Base-by-base conservation (phyloP, 208 protist genomes). In the Trypanosoma mega region DNA sequence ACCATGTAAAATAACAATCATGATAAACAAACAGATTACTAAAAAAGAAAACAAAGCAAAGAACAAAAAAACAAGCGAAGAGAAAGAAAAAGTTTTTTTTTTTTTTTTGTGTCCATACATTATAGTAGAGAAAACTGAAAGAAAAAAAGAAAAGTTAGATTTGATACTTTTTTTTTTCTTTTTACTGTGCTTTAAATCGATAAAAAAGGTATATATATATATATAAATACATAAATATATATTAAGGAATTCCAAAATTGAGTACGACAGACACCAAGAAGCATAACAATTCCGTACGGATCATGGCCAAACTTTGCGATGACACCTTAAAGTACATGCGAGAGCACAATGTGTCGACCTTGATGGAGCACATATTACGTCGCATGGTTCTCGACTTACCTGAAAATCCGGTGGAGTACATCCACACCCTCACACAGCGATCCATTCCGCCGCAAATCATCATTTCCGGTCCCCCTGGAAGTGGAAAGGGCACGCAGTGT, bases 341-440 rank as follows among this genome's bases (percentile, higher is more conserved):
- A 27, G 78, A 96, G 31, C 74, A 93, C 54, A 78, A 80, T 51
- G 59, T 96, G 30, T 57, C 87, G 8, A 75, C 88, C 33, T 53
- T 94, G 34, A 87, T 94, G 77, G 91, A 96, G 56, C 83, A 84
- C 62, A 48, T 96, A 31, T 65, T 93, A 47, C 85, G 80, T 39
- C 45, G 62, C 44, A 43, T 97, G 51, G 58, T 90, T n/a, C 39
- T 34, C 0, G 78, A 95, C 45, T 77, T 86, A 44, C 91, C 91
- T 3, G 69, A 78, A 47, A 68, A 78, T 11, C 88, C 89, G 9
- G 24, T 66, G 14, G 18, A 72, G 44, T 92, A 89, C 59, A 63
- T 97, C 9, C 60, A 80, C 43, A 57, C 79, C 4, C 41, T 97
- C 9, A 80, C 83, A 14, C 46, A 49, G 20, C 46, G 43, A 24